Percentiles rank a stretch among this genome's conserved stretches.
phyloP scores from a whole-genome alignment of 179 eudicot genomes.

The Heliamphora pulchella region DNA sequence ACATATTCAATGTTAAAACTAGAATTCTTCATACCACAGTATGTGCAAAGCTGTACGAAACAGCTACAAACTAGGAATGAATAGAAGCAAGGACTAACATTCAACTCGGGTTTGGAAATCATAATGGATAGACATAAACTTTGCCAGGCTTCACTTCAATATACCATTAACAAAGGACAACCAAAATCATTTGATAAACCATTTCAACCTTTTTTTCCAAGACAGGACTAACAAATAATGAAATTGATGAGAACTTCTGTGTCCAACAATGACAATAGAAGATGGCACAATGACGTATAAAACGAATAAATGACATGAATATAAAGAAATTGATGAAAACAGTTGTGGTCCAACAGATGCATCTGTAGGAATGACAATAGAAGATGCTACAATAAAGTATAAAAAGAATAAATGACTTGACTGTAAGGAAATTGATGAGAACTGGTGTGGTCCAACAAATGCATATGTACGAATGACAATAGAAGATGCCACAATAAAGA shows the following conservation, averaged over 20 bases:
- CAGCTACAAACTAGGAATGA: not conserved
- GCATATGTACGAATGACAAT: too few species aligned
- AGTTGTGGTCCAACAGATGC: not conserved
- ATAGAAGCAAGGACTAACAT: not conserved
- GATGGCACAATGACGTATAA: too few species aligned
- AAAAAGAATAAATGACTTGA: too few species aligned
- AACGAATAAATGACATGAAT: too few species aligned
- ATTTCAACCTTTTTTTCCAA: not conserved
- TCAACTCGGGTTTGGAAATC: not conserved
- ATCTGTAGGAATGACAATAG: not conserved
- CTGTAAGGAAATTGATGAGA: not conserved
- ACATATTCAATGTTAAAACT: not conserved
- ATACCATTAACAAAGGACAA: not conserved
- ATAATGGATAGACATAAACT: not conserved
- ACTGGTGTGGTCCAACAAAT: not conserved
- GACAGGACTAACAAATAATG: too few species aligned
- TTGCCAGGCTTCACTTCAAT: not conserved
- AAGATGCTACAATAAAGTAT: not conserved
- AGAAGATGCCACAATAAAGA: not conserved
- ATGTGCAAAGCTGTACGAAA: not conserved
- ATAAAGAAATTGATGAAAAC: not conserved
- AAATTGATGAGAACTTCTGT: too few species aligned
- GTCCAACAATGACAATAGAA: too few species aligned
- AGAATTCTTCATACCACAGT: not conserved
- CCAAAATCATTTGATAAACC: not conserved